Evolutionary conservation across 805 yeast species (phyloP), one percentile per base, ranked within the genome.

Genomic region (Blastobotrys mokoenaii): DNA sequence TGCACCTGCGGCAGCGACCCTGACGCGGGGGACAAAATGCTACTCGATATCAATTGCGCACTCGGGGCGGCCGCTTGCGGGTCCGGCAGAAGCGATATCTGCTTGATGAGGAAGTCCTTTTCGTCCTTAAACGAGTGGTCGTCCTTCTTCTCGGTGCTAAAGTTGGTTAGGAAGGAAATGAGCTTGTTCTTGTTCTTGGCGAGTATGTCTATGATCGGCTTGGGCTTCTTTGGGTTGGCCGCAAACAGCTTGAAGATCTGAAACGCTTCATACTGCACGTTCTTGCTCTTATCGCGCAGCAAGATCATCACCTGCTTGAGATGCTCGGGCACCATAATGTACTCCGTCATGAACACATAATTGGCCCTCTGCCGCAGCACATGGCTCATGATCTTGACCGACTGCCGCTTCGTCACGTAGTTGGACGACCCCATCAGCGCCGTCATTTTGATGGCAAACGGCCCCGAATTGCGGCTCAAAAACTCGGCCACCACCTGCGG

Each of bases 201-300:
- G 52, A 93, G 69, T 16, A 90, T 84, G 62, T 90, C 96, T 44
- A 75, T 66, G 2, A 93, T 79, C 6, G 82, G 78, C 61, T 82
- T 87, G 2, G 87, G 72, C 62, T 89, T 89, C 51, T 82, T 80
- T 3, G 98, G 98, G 63, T 93, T 93, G 3, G 96, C 97, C n/a
- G 88, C 88, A 64, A 93, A 87, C 34, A 89, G 84, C 66, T 90
- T 93, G 69, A 93, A 90, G 33, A 90, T 82, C 53, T 93, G 89
- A 60, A 93, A 93, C 3, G 95, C 88, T 62, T 93, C 97, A 45
- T 78, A 65, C 61, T 89, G 96, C 47, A 93, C 73, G 62, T 89
- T 89, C 59, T 83, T 84, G 51, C 94, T 86, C 64, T 83, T 84
- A 63, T 90, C 97, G 48, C 93, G 81, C 51, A 93, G 68, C 49